Base-by-base conservation (phyloP, 1,139 yeast genomes). In the Candida gigantensis region DNA sequence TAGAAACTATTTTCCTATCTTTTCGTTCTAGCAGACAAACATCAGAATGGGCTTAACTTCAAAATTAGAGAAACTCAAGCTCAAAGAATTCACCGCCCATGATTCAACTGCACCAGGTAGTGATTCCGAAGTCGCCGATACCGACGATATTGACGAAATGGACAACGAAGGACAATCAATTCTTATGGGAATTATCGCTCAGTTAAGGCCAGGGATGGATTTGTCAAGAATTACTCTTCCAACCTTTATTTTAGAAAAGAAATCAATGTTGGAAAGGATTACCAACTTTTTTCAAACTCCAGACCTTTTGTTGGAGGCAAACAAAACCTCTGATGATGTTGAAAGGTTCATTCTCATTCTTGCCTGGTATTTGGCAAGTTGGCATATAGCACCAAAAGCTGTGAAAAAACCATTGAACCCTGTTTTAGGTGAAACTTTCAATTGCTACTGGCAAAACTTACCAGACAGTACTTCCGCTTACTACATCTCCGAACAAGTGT, bases 311-410 rank as follows among this genome's bases (percentile, higher is more conserved):
- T 58, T 88, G 5, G 74, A 76, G 17, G 97, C 97, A 0, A 84
- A 84, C 46, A 52, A 56, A 1, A 68, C 74, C 1, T 56, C 59
- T 3, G 88, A 86, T 50, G 78, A 79, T 1, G 53, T 83, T 21
- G 67, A 77, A 40, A 72, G 98, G 44, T 90, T 92, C 52, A 57
- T 87, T 6, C 63, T 76, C 32, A 81, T 92, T 7, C 79, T 85
- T 28, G 79, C 81, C 51, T 92, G 96, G 96, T 92, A 90, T 57
- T 70, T 92, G 57, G 79, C 96, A 2, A 89, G 95, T 33, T 92
- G 97, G 97, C 97, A 92, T 55, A 90, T 92, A 55, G 94, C 97
- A 1, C 98, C 98, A 16, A 92, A 90, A 57, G 98, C 97, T 1
- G 98, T 92, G 9, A 92, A 94, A 59, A 92, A 92, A 61, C 98